These are phyloP conservation scores for Trichoderma erinaceum DNA, from an alignment of 495 filamentous ascomycete genomes.

Conservation along the genomic window DNA sequence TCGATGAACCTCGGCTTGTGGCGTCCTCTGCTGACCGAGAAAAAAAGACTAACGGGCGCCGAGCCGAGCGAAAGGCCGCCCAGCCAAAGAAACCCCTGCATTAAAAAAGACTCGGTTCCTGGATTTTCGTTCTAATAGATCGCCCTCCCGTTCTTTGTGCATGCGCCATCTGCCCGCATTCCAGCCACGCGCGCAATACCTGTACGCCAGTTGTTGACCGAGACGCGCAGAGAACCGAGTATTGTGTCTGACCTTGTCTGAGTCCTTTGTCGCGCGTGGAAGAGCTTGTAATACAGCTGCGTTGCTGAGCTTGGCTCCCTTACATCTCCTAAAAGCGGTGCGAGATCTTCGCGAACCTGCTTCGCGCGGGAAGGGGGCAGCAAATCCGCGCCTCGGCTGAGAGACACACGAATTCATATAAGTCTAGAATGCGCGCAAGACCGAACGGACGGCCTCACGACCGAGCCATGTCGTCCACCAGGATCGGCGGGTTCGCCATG, in stretches of 20 bases:
- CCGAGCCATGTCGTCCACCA: constrained; percentile 7
- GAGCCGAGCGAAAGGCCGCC: constrained; percentile 5
- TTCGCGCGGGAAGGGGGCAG: neutral
- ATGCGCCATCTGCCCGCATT: neutral
- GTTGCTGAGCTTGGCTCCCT: neutral
- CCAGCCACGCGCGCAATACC: constrained; percentile 8
- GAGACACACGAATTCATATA: neutral
- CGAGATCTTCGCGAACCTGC: neutral
- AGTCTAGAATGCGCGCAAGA: neutral
- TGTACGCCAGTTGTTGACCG: neutral
- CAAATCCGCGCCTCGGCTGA: neutral
- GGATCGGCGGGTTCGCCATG: constrained; percentile 9
- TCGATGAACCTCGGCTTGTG: neutral
- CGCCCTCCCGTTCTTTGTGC: neutral
- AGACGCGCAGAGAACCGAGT: neutral
- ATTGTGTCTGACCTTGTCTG: neutral
- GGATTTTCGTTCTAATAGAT: neutral
- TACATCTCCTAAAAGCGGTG: neutral
- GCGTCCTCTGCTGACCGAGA: constrained; percentile 1
- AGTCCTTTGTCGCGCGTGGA: neutral
- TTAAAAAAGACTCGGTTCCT: constrained; percentile 9
- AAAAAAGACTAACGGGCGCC: constrained; percentile 5
- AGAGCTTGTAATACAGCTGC: neutral
- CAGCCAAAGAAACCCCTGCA: neutral
- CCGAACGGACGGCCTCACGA: neutral